Base-by-base conservation (phyloP, 225 moss, liverwort and hornwort genomes). In the Physcomitrellopsis africana region DNA sequence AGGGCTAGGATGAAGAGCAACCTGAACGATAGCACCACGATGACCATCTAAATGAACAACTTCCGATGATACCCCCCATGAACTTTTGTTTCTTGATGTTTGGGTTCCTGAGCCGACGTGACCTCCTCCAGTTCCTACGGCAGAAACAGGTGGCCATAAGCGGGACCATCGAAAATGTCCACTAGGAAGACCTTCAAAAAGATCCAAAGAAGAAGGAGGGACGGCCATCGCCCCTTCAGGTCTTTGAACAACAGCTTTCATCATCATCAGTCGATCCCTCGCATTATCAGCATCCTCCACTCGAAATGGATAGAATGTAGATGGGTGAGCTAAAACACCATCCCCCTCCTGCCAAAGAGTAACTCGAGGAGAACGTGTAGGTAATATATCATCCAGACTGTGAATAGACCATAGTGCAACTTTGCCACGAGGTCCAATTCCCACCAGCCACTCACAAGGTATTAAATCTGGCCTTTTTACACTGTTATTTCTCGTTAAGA, bases 111-210 rank as follows among this genome's bases (percentile, higher is more conserved):
- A 83, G 24, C 76, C 79, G 23, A 81, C 69, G 70, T 75, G 79
- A 80, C 84, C 79, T 60, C 82, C 80, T 65, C 79, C 79, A 73
- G 85, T 95, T 79, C 94, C 97, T 75, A 99, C 84, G 23, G 97
- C 97, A 76, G 93, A 86, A n/a, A 95, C 87, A 74, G 94, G 97
- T 47, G 97, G 97, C 97, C 97, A 99, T 60, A 95, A 71, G 64
- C 93, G 89, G 54, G 93, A 99, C 92, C 95, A 99, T 48, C 93
- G 90, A 44, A 95, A 93, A 78, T 87, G 81, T 72, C 91, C 91
- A 79, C 86, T 76, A 5, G 93, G 87, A 86, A 93, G 87, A 68
- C 85, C 84, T 82, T 99, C 97, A 80, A 99, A 93, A 24, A 99
- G 79, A 81, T 99, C 95, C 69, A 99, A 71, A 70, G 95, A 99